phyloP scores from a whole-genome alignment of 1,284 basidiomycete species.

The Exobasidium rhododendri region DNA sequence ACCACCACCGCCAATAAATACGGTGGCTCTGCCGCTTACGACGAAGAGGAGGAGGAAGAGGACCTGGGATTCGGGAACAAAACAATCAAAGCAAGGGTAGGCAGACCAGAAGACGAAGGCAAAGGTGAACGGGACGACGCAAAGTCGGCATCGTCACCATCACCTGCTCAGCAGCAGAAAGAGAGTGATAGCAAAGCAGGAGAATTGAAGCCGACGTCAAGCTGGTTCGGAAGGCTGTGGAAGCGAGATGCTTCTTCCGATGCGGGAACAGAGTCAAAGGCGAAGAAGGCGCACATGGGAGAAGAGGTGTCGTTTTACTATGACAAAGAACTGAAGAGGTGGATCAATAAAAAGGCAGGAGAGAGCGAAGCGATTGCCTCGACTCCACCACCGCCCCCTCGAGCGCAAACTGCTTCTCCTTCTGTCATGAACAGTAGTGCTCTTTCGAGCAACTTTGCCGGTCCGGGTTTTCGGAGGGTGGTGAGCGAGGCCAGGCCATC shows the following conservation, averaged over 20 bases:
- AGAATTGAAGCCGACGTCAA: conserved; percentile 41
- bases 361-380: conserved; percentile 36
- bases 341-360: conserved; percentile 81
- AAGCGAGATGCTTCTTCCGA: conserved; percentile 56
- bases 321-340: conserved; percentile 88
- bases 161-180: neutral
- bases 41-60: conserved; percentile 70
- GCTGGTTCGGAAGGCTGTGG: conserved; percentile 70
- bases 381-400: conserved; percentile 39
- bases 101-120: conserved; percentile 24
- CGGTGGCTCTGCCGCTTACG: conserved; percentile 17
- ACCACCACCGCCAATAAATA: neutral
- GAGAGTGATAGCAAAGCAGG: neutral
- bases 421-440: conserved; percentile 28
- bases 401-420: conserved; percentile 43
- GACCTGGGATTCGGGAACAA: conserved; percentile 86
- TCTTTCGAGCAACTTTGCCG: conserved; percentile 15
- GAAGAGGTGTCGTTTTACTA: conserved; percentile 89
- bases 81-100: conserved; percentile 57
- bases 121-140: conserved; percentile 10
- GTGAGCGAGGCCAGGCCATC: neutral
- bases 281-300: conserved; percentile 73
- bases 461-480: neutral
- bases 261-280: conserved; percentile 40
- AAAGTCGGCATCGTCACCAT: conserved; percentile 12